phyloP scores from a whole-genome alignment of 2,329 filamentous ascomycete genomes.

The Fusarium sp. region DNA sequence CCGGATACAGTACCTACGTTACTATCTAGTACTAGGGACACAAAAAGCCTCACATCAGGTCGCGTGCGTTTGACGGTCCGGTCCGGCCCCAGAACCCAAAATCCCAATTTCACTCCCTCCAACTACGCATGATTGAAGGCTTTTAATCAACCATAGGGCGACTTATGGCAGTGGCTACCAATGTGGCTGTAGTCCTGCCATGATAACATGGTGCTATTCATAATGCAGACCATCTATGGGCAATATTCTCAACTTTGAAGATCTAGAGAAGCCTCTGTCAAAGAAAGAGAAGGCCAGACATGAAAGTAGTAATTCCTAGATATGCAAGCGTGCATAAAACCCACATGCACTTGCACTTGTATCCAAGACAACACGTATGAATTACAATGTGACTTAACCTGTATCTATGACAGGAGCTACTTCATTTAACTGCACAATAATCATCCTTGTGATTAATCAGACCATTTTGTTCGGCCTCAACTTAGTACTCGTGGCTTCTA shows the following conservation, averaged over 20 bases:
- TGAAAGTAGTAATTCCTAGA: not conserved
- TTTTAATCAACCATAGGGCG: not conserved
- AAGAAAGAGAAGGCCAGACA: not conserved
- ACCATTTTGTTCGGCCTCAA: not conserved
- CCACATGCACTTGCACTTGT: not conserved
- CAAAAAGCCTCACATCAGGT: slow-evolving; percentile 23
- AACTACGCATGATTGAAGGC: slow-evolving; percentile 11
- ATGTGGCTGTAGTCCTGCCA: slow-evolving; percentile 8
- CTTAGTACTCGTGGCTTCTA: too few species aligned
- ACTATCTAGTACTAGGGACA: too few species aligned
- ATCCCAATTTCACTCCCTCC: slow-evolving; percentile 8
- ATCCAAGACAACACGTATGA: not conserved
- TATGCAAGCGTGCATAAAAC: not conserved
- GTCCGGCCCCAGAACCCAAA: slow-evolving; percentile 23
- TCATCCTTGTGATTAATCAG: not conserved
- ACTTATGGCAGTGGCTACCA: slow-evolving; percentile 20
- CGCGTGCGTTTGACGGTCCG: slow-evolving; percentile 37
- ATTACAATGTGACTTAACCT: not conserved
- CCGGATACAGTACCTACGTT: not conserved
- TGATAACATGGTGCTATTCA: not conserved
- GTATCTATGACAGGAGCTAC: not conserved
- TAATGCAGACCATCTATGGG: too few species aligned
- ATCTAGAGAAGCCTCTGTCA: not conserved
- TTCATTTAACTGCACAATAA: not conserved
- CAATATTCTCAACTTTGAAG: not conserved